Base-by-base conservation (phyloP, 352 stramenopile species). In the Plasmopara muralis region DNA sequence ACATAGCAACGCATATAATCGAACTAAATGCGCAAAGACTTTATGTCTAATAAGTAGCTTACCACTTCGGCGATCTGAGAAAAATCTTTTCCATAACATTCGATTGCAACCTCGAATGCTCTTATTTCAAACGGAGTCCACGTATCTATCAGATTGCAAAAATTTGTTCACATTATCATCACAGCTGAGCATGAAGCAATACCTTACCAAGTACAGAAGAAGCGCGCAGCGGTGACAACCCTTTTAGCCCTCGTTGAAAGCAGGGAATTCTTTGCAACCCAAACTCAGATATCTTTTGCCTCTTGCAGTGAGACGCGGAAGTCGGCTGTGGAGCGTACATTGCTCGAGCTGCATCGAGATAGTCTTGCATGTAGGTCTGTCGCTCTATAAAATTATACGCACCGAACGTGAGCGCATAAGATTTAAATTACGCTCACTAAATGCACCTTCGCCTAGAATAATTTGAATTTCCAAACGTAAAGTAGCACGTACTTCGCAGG, bases 21-120 rank as follows among this genome's bases (percentile, higher is more conserved):
- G 3, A 3, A 25, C 3, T 25, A 1, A 25, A 25, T 25, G 20
- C 20, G 3, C 20, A 25, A 25, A 3, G 20, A 25, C 20, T 25
- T 25, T 25, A n/a, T 3, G 20, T 25, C 20, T 25, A 25, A 25
- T 25, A 25, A 25, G 20, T 25, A 7, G 65, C 64, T 47, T 63
- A 94, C 83, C 66, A 83, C 65, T 18, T 82, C 68, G 15, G 83
- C 61, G 58, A 94, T 74, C 12, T 63, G 61, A 25, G 87, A 61
- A 31, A 94, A 94, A 53, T 91, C 72, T 40, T 94, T 94, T 45
- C 83, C 83, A 39, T 87, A 91, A 50, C 81, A 87, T 35, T 92
- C 78, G 45, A 94, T 88, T 10, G 77, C 77, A 18, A 86, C 70
- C 57, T 92, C 81, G 60, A 94, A 94, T n/a, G 90, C 59, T 53